Evolutionary conservation across 2,329 filamentous ascomycete genomes (phyloP).

Genomic region (Fusarium abutilonis): DNA sequence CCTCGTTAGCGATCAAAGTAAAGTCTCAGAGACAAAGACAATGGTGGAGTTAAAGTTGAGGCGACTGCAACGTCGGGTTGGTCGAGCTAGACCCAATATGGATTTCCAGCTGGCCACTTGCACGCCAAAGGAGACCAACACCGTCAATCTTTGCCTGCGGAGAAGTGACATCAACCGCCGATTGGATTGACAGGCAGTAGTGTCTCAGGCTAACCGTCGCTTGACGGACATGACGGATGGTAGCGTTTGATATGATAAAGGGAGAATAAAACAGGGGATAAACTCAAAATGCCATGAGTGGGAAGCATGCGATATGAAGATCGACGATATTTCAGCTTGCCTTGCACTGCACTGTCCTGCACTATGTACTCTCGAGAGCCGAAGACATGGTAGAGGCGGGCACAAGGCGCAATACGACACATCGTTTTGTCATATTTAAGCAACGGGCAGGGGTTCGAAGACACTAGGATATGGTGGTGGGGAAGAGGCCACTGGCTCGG

Average conservation of each 20-base stretch:
- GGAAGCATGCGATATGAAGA: conserved; percentile 25
- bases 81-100: conserved; percentile 33
- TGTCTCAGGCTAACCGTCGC: conserved; percentile 43
- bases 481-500: conserved; percentile 36
- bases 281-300: conserved; percentile 39
- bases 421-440: conserved; percentile 20
- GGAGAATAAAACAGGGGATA: conserved; percentile 56
- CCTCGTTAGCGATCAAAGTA: conserved; percentile 51
- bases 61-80: conserved; percentile 24
- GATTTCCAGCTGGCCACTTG: conserved; percentile 41
- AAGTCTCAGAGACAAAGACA: conserved; percentile 12
- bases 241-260: conserved; percentile 35
- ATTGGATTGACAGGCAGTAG: conserved; percentile 27
- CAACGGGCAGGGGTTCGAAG: conserved; percentile 28
- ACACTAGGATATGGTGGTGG: conserved; percentile 35
- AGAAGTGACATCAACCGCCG: conserved; percentile 28
- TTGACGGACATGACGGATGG: conserved; percentile 8
- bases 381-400: conserved; percentile 25
- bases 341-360: conserved; percentile 4
- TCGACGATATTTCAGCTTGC: conserved; percentile 27
- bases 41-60: conserved; percentile 19
- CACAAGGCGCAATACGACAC: conserved; percentile 26
- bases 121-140: conserved; percentile 32
- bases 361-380: conserved; percentile 17
- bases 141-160: conserved; percentile 36